Evolutionary conservation across 108 stramenopile species (phyloP), one percentile per base, ranked within the genome.

Genomic region (Epithemia pelagica): DNA sequence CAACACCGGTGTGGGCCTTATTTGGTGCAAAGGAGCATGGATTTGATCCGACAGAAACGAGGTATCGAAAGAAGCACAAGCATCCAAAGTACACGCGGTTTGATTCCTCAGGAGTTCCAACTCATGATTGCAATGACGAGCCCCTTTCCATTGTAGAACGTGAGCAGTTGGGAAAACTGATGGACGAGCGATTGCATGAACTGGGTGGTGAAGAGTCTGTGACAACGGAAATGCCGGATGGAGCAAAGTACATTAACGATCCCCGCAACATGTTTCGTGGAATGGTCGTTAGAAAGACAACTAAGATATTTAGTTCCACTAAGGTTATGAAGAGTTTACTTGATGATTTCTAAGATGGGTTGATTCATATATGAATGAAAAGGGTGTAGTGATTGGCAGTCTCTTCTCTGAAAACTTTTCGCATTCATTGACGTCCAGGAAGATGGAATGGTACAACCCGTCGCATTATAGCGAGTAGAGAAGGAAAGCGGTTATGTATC

Each of bases 11-110:
- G 0, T 98, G 97, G 97, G 96, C 96, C 2, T 70, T 96, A 18
- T 89, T 88, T 74, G 95, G 91, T 1, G 89, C 96, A 5, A 68
- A 81, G 28, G 96, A 96, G 63, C 89, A 94, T 71, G 97, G 97
- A 0, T 98, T 98, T 69, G 95, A 96, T 72, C 97, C 97, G 0
- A 88, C 87, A 8, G 96, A 98, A 28, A 79, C 70, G 31, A 71
- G 96, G 19, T 84, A 92, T 65, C 72, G 89, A 54, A 83, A 81
- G 73, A 89, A 89, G 77, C 79, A 85, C 54, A 91, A 87, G 67
- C 72, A 86, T 61, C 89, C 88, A 0, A 90, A 81, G 65, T 92
- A 91, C 73, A 83, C 86, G 15, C 72, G 71, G 60, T 94, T 82
- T 71, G 90, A 90, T 60, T 70, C 65, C 0, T 71, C 69, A 22